Evolutionary conservation across 2,329 filamentous ascomycete species (phyloP).

Genomic region (Pestalotiopsis sp.): DNA sequence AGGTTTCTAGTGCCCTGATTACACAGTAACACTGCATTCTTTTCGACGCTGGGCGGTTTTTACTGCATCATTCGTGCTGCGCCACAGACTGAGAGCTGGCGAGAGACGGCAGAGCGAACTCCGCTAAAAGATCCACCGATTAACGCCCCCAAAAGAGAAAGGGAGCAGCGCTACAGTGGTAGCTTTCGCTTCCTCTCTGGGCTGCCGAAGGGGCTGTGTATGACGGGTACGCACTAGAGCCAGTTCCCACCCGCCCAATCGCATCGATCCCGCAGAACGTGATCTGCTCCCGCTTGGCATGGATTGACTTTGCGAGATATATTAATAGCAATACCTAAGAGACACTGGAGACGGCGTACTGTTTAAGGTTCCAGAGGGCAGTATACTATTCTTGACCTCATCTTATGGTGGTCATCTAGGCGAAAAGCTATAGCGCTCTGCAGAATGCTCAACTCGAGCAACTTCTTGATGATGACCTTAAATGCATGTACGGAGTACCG

Average conservation of each 20-base stretch:
- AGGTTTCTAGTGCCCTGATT: neutral
- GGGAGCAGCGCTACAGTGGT: neutral
- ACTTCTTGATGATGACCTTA: too few species aligned
- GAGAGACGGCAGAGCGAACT: neutral
- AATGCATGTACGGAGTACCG: too few species aligned
- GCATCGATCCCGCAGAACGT: neutral
- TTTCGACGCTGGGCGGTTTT: neutral
- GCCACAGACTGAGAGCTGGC: neutral
- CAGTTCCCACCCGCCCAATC: neutral
- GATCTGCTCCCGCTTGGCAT: too few species aligned
- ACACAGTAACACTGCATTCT: neutral
- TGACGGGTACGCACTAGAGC: neutral
- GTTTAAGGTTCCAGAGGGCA: too few species aligned
- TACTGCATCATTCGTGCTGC: neutral
- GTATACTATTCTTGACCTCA: too few species aligned
- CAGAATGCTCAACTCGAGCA: too few species aligned
- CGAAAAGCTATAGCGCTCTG: too few species aligned
- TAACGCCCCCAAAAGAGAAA: neutral
- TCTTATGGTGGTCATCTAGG: too few species aligned
- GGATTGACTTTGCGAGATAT: too few species aligned
- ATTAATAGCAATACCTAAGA: too few species aligned
- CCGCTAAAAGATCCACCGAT: neutral
- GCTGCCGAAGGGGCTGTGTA: neutral
- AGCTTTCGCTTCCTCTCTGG: neutral
- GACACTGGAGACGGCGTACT: too few species aligned